Base-by-base conservation (phyloP, 2,329 filamentous ascomycete genomes). In the Colletotrichum lindemuthianum region DNA sequence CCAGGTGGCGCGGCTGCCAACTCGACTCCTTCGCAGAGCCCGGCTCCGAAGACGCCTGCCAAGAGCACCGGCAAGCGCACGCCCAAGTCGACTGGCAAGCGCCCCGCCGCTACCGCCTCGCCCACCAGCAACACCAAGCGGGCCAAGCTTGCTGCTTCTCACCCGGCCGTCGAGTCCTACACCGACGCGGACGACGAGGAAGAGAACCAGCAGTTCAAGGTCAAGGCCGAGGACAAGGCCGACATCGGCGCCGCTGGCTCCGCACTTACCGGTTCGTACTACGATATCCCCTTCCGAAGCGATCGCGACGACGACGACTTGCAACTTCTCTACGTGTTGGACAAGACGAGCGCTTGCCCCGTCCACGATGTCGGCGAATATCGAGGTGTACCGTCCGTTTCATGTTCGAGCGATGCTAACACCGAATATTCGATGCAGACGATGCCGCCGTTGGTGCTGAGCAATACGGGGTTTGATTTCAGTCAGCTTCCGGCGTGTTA, bases 61-160 rank as follows among this genome's bases (percentile, higher is more conserved):
- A 68, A 65, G 41, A 68, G 70, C 37, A 66, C 70, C 45, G 71
- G 68, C 58, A 65, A 65, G 55, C 41, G 37, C 10, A 49, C 67
- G 11, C 52, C 60, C 6, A 77, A 61, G 58, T 57, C 54, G 32
- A 12, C 45, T 5, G 59, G 63, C 15, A 65, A 65, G 58, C 63
- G 63, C 50, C 13, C 43, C 32, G 58, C 53, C 6, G 40, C 45
- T 8, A 2, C 54, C n/a, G 36, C 13, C 10, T 51, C 63, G 4
- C 54, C 59, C n/a, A 54, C 52, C 34, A 64, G 34, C 48, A 56
- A 59, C 39, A 63, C 50, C 60, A 64, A 66, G 59, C 59, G 54
- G 8, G 16, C 53, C 40, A 64, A 63, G 45, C 60, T 61, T 36
- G 51, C 51, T n/a, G 48, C 60, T 40, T 58, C 55, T 11, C 63